phyloP scores from a whole-genome alignment of 2,329 filamentous ascomycete species.

The Microdochium bolleyi region DNA sequence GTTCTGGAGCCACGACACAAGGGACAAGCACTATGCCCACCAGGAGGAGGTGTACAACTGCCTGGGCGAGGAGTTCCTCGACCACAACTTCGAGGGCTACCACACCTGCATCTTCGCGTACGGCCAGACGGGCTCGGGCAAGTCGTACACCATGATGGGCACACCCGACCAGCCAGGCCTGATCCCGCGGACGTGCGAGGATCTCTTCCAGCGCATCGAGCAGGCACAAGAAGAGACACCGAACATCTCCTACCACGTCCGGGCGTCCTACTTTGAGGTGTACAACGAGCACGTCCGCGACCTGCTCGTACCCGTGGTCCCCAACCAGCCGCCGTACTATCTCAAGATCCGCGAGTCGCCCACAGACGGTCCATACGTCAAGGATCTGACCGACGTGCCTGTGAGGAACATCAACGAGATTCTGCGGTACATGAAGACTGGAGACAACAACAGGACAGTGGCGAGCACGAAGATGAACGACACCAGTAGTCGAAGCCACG shows the following conservation, averaged over 20 bases:
- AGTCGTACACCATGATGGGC: slow-evolving; percentile 99
- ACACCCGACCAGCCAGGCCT: slow-evolving; percentile 76
- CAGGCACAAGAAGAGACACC: slow-evolving; percentile 68
- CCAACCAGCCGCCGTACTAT: slow-evolving; percentile 74
- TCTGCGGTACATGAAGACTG: slow-evolving; percentile 80
- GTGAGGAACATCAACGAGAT: slow-evolving; percentile 85
- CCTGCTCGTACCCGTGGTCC: slow-evolving; percentile 66
- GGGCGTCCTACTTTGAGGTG: slow-evolving; percentile 97
- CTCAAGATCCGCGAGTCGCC: slow-evolving; percentile 96
- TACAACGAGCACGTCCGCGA: slow-evolving; percentile 99
- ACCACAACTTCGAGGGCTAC: slow-evolving; percentile 99
- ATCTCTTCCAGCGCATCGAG: slow-evolving; percentile 90
- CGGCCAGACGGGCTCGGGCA: slow-evolving; percentile 93
- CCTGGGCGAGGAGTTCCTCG: slow-evolving; percentile 90
- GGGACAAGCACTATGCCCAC: slow-evolving; percentile 78
- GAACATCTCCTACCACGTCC: slow-evolving; percentile 93
- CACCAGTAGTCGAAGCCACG: slow-evolving; percentile 90
- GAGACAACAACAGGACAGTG: slow-evolving; percentile 78
- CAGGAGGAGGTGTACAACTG: slow-evolving; percentile 93
- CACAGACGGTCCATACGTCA: slow-evolving; percentile 91
- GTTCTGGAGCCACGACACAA: slow-evolving; percentile 86
- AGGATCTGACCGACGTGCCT: slow-evolving; percentile 88
- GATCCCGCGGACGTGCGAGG: slow-evolving; percentile 91
- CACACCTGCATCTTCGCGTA: slow-evolving; percentile 99
- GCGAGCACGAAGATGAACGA: slow-evolving; percentile 99